These are phyloP conservation scores for Lasiodiplodia citricola DNA, from an alignment of 2,329 filamentous ascomycete species.

Conservation along the genomic window DNA sequence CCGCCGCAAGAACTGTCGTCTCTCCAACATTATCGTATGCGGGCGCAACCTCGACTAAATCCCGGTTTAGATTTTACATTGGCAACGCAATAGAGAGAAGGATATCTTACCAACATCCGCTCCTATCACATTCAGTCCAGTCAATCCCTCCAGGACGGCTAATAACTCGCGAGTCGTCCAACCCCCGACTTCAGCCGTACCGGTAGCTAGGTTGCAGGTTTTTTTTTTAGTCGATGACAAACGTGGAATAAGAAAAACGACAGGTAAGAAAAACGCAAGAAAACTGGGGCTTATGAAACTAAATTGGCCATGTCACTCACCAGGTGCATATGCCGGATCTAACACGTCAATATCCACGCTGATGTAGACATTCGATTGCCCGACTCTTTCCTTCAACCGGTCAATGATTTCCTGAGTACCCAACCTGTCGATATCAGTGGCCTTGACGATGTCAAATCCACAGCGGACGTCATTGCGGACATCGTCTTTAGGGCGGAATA, in stretches of 20 bases:
- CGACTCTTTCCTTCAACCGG: conserved; percentile 56
- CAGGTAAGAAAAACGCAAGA: no score
- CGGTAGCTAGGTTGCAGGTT: conserved; percentile 50
- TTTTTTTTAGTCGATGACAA: neutral
- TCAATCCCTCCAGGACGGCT: conserved; percentile 62
- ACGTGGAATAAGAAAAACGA: no score
- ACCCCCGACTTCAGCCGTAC: conserved; percentile 65
- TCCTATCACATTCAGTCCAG: conserved; percentile 53
- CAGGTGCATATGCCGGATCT: conserved; percentile 60
- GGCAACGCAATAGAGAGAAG: no score
- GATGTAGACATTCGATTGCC: conserved; percentile 60
- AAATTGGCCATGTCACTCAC: conserved; percentile 36
- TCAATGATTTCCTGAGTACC: conserved; percentile 42
- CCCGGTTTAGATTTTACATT: no score
- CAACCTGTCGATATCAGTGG: conserved; percentile 59
- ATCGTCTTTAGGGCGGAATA: conserved; percentile 56
- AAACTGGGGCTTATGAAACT: no score
- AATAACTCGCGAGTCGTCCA: conserved; percentile 66
- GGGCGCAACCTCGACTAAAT: no score
- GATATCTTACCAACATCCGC: neutral
- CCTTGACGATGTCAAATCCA: conserved; percentile 63
- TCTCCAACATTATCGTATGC: no score
- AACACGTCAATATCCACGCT: conserved; percentile 63
- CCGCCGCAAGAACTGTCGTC: no score
- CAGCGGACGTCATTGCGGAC: conserved; percentile 62